Percentiles rank a stretch among this genome's conserved stretches.
phyloP scores from a whole-genome alignment of 176 grass and related monocot genomes.

The Musa beccarii region DNA sequence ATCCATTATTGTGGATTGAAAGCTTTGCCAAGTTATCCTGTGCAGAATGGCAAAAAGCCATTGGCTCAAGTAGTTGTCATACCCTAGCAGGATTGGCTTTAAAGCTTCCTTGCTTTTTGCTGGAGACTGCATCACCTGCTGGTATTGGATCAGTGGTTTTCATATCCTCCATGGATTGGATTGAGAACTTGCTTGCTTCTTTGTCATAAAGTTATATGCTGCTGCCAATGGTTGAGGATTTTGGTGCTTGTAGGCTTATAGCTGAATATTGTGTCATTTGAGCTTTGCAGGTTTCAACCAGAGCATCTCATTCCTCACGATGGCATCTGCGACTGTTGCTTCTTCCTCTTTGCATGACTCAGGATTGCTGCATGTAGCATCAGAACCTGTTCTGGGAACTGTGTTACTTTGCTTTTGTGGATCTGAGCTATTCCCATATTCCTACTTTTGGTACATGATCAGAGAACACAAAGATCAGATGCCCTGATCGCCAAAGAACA shows the following conservation, averaged over 20 bases:
- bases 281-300: too few species aligned
- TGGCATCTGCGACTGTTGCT: too few species aligned
- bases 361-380: background rate
- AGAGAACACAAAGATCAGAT: background rate
- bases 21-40: background rate
- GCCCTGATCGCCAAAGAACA: background rate
- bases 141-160: background rate
- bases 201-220: too few species aligned
- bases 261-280: too few species aligned
- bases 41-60: background rate
- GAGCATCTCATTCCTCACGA: too few species aligned
- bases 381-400: background rate
- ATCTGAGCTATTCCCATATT: background rate
- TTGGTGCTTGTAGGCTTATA: too few species aligned
- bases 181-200: background rate
- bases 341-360: background rate
- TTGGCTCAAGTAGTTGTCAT: too few species aligned
- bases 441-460: background rate
- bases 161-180: background rate
- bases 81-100: too few species aligned
- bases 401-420: background rate
- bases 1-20: conserved; percentile 7
- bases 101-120: too few species aligned
- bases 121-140: too few species aligned
- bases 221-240: too few species aligned